Evolutionary conservation across 371 early-diverging fungal genomes (phyloP), one percentile per base, ranked within the genome.

Genomic region (Sporodiniella umbellata): DNA sequence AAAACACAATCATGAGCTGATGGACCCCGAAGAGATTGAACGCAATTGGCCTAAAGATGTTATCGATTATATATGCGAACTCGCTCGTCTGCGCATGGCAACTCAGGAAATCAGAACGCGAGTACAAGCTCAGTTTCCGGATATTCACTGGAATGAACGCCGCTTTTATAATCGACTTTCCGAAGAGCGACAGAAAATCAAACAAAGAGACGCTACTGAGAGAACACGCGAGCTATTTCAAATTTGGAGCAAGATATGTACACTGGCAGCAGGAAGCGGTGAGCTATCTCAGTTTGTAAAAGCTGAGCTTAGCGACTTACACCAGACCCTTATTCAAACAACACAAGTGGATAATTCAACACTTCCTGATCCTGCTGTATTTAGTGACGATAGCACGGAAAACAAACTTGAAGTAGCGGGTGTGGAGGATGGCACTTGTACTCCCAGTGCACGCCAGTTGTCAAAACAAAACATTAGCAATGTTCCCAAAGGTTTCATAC

Each of bases 121-220:
- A 6, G 77, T 83, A 45, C 73, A 76, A 56, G 66, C 60, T 6
- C 78, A 73, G 31, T 83, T 79, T 52, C 77, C 81, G 4, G 62
- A 72, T 40, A 63, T 80, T 19, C 68, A 70, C 14, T 83, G 83
- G 83, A 81, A 83, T 33, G 83, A 83, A 37, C 75, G 83, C 37
- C 65, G 83, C 1, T 83, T 83, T 53, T 83, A 83, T 35, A 83
- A 83, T 55, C 68, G 83, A n/a, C 51, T 83, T 21, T 76, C 81
- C 11, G 83, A 83, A 43, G 81, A 83, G 33, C 68, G 83, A 49
- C 79, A 58, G 66, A 79, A 79, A 45, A 78, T 81, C 38, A 68
- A 66, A 23, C 51, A 64, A 2, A 58, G 80, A 10, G 81, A 83
- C 31, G 66, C 83, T 0, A 72, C 70, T 19, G 61, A 43, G 12